Evolutionary conservation across 768 basidiomycete species (phyloP).

Genomic region (Melanogaster broomeanus): DNA sequence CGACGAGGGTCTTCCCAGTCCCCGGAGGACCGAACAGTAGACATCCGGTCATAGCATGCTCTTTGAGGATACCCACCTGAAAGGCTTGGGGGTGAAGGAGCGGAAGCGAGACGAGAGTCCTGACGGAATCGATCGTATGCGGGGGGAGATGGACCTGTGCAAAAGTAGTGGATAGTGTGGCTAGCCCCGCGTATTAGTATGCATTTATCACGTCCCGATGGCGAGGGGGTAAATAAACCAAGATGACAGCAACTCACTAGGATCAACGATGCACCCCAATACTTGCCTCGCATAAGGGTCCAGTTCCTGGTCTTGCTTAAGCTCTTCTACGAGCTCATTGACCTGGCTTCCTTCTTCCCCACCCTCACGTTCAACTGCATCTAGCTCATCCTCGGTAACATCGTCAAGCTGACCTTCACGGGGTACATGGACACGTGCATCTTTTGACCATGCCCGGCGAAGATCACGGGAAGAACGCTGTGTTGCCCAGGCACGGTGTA

Average conservation of each 20-base stretch:
- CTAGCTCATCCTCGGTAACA: constrained; percentile 30
- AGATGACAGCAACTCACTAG: constrained; percentile 45
- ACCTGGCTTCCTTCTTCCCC: constrained; percentile 22
- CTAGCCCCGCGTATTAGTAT: constrained; percentile 37
- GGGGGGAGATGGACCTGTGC: constrained; percentile 84
- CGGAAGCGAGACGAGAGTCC: constrained; percentile 89
- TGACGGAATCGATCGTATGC: constrained; percentile 88
- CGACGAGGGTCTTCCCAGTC: constrained; percentile 88
- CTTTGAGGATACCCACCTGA: constrained; percentile 84
- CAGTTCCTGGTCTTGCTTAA: constrained; percentile 75
- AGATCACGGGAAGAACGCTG: constrained; percentile 50
- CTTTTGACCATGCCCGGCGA: constrained; percentile 64
- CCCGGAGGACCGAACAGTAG: constrained; percentile 93
- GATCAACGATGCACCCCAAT: constrained; percentile 83
- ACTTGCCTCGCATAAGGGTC: constrained; percentile 82
- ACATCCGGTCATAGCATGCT: constrained; percentile 90
- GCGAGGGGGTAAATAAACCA: background rate
- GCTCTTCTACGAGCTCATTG: constrained; percentile 75
- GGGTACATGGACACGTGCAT: constrained; percentile 38
- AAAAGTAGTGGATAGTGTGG: constrained; percentile 79
- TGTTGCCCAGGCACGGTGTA: constrained; percentile 66
- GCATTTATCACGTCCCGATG: background rate
- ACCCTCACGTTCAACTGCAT: constrained; percentile 36
- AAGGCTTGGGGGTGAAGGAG: constrained; percentile 87
- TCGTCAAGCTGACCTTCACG: constrained; percentile 40